phyloP scores from a whole-genome alignment of 2,329 filamentous ascomycete species.

The Fusarium sp. region DNA sequence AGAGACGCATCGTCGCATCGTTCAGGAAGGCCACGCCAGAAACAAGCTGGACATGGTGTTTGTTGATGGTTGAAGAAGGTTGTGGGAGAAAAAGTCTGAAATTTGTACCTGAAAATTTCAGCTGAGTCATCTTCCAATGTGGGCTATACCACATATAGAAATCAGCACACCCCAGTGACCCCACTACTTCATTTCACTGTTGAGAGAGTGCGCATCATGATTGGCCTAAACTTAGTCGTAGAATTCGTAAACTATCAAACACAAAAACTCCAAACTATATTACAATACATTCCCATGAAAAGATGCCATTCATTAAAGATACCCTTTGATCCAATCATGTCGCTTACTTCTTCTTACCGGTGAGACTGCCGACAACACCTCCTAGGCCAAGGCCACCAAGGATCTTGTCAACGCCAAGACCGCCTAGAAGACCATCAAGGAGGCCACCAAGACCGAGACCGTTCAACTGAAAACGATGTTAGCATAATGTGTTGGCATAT shows the following conservation, averaged over 20 bases:
- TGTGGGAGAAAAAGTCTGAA: conserved; percentile 28
- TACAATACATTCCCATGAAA: conserved; percentile 6
- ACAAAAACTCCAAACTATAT: conserved; percentile 26
- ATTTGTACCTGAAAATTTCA: conserved; percentile 28
- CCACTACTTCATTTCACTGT: background rate
- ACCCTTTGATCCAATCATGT: conserved; percentile 8
- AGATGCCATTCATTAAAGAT: conserved; percentile 16
- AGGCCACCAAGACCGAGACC: conserved; percentile 84
- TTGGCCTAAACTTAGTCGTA: conserved; percentile 28
- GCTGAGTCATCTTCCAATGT: conserved; percentile 17
- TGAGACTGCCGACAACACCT: conserved; percentile 53
- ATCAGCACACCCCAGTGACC: background rate
- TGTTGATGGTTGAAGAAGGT: conserved; percentile 4
- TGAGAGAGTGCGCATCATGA: conserved; percentile 2
- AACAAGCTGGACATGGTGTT: conserved; percentile 37
- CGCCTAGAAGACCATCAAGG: conserved; percentile 80
- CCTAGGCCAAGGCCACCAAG: conserved; percentile 77
- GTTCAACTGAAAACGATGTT: conserved; percentile 60
- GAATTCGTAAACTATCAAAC: conserved; percentile 27
- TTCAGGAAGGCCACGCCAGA: conserved; percentile 32
- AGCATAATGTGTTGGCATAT: conserved; percentile 12
- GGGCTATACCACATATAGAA: conserved; percentile 11
- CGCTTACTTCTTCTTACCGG: conserved; percentile 48
- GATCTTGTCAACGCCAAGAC: conserved; percentile 78
- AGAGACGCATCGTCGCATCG: conserved; percentile 57